Evolutionary conservation across 2,329 filamentous ascomycete genomes (phyloP).

Genomic region (Xylaria arbuscula): DNA sequence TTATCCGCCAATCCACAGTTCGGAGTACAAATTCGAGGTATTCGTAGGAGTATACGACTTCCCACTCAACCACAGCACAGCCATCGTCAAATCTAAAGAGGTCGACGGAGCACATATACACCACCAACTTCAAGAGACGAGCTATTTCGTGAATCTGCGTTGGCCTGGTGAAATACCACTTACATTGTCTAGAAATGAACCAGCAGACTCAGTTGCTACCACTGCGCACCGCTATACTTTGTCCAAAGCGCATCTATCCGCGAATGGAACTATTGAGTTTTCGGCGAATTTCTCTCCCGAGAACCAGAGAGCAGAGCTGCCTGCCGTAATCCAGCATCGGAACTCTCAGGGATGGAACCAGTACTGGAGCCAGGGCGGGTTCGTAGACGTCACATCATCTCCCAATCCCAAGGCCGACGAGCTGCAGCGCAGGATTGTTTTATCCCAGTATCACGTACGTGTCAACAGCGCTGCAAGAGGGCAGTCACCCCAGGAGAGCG

Average conservation of each 20-base stretch:
- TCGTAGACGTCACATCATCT: conserved; percentile 55
- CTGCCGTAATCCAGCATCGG: conserved; percentile 42
- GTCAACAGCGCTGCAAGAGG: conserved; percentile 55
- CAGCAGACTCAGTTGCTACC: conserved; percentile 39
- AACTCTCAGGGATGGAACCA: conserved; percentile 49
- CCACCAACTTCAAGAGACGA: conserved; percentile 54
- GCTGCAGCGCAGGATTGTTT: conserved; percentile 57
- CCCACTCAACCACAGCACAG: conserved; percentile 54
- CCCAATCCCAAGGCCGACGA: conserved; percentile 54
- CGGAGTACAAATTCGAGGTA: conserved; percentile 58
- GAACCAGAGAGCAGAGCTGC: conserved; percentile 42
- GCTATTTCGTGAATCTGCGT: conserved; percentile 55
- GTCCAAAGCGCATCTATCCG: conserved; percentile 30
- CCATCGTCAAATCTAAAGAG: conserved; percentile 34
- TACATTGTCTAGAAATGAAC: conserved; percentile 41
- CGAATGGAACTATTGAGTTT: conserved; percentile 43
- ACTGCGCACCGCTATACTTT: conserved; percentile 52
- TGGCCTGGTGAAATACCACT: conserved; percentile 47
- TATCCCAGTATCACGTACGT: conserved; percentile 58
- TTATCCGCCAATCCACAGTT: conserved; percentile 55
- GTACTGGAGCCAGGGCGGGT: conserved; percentile 56
- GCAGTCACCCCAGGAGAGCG: conserved; percentile 57
- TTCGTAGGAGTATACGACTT: conserved; percentile 57
- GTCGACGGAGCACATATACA: conserved; percentile 48
- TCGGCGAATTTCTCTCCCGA: conserved; percentile 52